Conservation (phyloP, 768 basidiomycete species). For the Tulasnella sp. region DNA sequence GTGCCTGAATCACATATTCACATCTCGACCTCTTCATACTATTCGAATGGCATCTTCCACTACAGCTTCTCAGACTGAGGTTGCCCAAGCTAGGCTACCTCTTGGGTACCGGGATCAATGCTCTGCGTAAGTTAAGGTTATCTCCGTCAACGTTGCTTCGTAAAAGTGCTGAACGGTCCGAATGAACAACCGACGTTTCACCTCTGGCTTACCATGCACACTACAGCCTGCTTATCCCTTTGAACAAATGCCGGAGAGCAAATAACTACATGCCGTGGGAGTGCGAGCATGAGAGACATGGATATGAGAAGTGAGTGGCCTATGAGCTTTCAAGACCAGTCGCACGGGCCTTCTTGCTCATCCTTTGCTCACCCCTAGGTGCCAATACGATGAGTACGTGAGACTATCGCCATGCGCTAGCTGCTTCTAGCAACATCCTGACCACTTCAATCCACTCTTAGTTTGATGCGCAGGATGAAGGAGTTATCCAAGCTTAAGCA, state of each 20-base stretch:
- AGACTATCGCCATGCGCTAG: too few species aligned
- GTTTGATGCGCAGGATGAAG: slow-evolving; percentile 85
- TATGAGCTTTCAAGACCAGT: background rate
- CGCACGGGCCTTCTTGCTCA: background rate
- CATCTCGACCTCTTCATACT: background rate
- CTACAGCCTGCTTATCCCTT: slow-evolving; percentile 69
- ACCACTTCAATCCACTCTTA: slow-evolving; percentile 25
- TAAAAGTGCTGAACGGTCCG: background rate
- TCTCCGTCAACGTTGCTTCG: background rate
- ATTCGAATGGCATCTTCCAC: slow-evolving; percentile 2
- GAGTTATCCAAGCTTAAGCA: slow-evolving; percentile 62
- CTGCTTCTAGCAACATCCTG: too few species aligned
- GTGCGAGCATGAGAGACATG: slow-evolving; percentile 76
- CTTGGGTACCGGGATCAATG: slow-evolving; percentile 82
- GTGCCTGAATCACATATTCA: background rate
- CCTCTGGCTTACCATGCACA: slow-evolving; percentile 1
- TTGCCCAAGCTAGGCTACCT: slow-evolving; percentile 66
- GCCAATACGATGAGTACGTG: slow-evolving; percentile 90
- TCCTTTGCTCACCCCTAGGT: slow-evolving; percentile 38
- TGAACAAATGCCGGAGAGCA: slow-evolving; percentile 77
- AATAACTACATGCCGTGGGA: slow-evolving; percentile 82
- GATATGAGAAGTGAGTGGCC: slow-evolving; percentile 33
- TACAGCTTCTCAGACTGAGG: slow-evolving; percentile 73
- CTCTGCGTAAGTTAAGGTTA: slow-evolving; percentile 58
- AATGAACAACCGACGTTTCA: background rate